Conservation (phyloP, 345 rosid species). For the Excoecaria agallocha region DNA sequence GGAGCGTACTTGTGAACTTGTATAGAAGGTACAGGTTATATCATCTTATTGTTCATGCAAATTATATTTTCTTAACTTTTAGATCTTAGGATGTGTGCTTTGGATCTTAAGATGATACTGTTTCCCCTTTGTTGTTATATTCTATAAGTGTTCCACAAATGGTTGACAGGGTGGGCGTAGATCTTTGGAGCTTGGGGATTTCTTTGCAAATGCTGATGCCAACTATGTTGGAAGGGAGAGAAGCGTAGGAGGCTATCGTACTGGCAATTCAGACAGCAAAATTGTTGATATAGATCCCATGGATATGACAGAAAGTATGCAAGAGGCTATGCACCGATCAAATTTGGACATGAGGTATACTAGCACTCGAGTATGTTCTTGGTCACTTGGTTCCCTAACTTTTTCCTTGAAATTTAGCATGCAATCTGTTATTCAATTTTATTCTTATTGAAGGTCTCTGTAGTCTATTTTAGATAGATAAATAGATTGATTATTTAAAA, state of each 20-base stretch:
- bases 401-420: not conserved
- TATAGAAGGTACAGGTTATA: no score
- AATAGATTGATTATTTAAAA: not conserved
- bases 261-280: conserved; percentile 37
- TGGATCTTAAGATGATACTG: no score
- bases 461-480: not conserved
- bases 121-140: no score
- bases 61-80: no score
- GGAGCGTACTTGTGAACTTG: no score
- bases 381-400: conserved; percentile 10
- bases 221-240: conserved; percentile 51
- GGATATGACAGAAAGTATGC: conserved; percentile 99
- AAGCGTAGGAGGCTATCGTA: conserved; percentile 40
- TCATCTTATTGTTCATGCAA: no score
- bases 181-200: conserved; percentile 69
- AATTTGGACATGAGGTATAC: conserved; percentile 86
- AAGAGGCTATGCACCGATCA: conserved; percentile 95
- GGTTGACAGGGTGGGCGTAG: conserved; percentile 52
- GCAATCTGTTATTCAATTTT: not conserved
- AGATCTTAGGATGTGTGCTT: no score
- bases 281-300: conserved; percentile 63
- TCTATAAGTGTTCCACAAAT: no score
- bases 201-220: conserved; percentile 69
- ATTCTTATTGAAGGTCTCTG: not conserved
- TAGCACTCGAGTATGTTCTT: conserved; percentile 29